Percentiles rank a stretch among this genome's conserved stretches.
phyloP scores from a whole-genome alignment of 768 basidiomycete genomes.

The Pulveroboletus sp. region DNA sequence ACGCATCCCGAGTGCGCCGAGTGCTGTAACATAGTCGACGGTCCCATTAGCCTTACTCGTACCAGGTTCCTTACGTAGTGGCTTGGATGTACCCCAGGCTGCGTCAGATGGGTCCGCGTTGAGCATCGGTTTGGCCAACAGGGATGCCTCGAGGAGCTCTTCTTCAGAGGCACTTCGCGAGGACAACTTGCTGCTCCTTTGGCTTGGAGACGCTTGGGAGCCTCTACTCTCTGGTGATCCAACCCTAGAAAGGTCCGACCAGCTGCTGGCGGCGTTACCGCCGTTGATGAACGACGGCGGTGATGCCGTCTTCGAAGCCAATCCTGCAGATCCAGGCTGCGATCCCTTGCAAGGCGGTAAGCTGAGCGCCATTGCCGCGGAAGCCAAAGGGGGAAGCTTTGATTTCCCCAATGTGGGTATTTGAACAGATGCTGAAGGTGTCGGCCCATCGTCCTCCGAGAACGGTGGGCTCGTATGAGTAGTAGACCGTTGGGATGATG shows the following conservation, averaged over 20 bases:
- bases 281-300: conserved; percentile 7
- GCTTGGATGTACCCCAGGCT: conserved; percentile 16
- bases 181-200: background rate
- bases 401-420: conserved; percentile 1
- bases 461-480: conserved; percentile 3
- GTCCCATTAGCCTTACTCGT: conserved; percentile 17
- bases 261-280: background rate
- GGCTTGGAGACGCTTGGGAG: conserved; percentile 6
- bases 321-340: conserved; percentile 2
- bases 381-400: conserved; percentile 11
- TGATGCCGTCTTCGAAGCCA: conserved; percentile 8
- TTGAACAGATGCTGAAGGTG: conserved; percentile 7
- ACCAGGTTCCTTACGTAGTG: conserved; percentile 8
- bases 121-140: conserved; percentile 17
- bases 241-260: conserved; percentile 15
- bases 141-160: conserved; percentile 2
- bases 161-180: conserved; percentile 6
- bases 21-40: conserved; percentile 16
- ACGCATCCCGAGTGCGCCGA: conserved; percentile 30
- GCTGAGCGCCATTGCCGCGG: conserved; percentile 14
- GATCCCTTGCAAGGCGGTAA: conserved; percentile 11
- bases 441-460: conserved; percentile 17
- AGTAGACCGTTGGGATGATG: conserved; percentile 13
- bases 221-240: conserved; percentile 17
- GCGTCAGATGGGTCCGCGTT: conserved; percentile 7